A percentile compares a stretch with the other conserved stretches of the same genome.
Conservation (phyloP, 495 filamentous ascomycete species). For the Parathielavia appendiculata region DNA sequence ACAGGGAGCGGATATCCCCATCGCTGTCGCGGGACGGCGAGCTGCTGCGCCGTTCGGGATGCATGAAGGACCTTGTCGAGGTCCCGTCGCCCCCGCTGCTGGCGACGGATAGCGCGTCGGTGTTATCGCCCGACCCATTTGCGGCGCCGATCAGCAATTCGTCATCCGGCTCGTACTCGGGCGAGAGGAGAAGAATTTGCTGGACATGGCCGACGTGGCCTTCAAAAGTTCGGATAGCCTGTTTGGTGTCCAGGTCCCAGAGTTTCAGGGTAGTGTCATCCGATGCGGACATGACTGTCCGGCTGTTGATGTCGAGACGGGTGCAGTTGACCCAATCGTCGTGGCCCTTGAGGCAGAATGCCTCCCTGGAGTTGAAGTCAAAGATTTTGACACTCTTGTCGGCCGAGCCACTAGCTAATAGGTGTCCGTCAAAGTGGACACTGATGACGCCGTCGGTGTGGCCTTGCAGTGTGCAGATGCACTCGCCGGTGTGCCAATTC, state of each 20-base stretch:
- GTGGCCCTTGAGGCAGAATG: slow-evolving; percentile 74
- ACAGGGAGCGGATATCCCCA: slow-evolving; percentile 46
- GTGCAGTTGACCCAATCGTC: slow-evolving; percentile 93
- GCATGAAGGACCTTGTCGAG: slow-evolving; percentile 25
- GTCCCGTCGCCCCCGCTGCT: slow-evolving; percentile 40
- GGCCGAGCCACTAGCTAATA: slow-evolving; percentile 81
- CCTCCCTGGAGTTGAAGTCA: slow-evolving; percentile 81
- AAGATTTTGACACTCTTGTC: slow-evolving; percentile 90
- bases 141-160: slow-evolving; percentile 37
- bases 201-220: slow-evolving; percentile 97
- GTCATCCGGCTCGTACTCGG: slow-evolving; percentile 83
- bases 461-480: slow-evolving; percentile 69
- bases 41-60: slow-evolving; percentile 19
- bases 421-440: slow-evolving; percentile 75
- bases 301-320: slow-evolving; percentile 69
- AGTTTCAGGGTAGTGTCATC: slow-evolving; percentile 88
- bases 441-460: slow-evolving; percentile 77
- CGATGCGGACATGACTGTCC: slow-evolving; percentile 85
- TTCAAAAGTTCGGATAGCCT: slow-evolving; percentile 73
- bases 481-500: slow-evolving; percentile 94
- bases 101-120: slow-evolving; percentile 46
- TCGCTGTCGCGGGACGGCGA: slow-evolving; percentile 29
- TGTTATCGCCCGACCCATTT: slow-evolving; percentile 50
- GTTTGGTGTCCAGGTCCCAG: slow-evolving; percentile 63
- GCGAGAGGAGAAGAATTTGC: slow-evolving; percentile 73